phyloP scores from a whole-genome alignment of 768 basidiomycete genomes.

The Solioccasus polychromus region DNA sequence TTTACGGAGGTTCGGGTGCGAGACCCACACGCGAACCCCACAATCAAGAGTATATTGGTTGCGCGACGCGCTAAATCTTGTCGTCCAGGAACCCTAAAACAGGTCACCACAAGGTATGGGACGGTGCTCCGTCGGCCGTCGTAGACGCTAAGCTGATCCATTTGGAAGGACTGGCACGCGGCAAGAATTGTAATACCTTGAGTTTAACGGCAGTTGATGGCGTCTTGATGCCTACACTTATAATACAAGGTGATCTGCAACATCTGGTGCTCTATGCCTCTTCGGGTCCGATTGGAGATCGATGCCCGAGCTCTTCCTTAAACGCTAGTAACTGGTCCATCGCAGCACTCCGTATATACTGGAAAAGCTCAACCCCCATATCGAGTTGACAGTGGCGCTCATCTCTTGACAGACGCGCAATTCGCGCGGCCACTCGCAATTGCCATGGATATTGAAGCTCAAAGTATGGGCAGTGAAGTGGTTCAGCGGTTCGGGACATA shows the following conservation, averaged over 20 bases:
- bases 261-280: neutral
- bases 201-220: neutral
- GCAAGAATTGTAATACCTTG: neutral
- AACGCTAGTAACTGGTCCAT: too few relatives aligned
- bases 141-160: neutral
- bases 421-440: neutral
- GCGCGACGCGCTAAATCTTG: neutral
- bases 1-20: slow-evolving; percentile 7
- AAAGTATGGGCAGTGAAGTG: neutral
- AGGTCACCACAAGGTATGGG: slow-evolving; percentile 1
- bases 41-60: slow-evolving; percentile 3
- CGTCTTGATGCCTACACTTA: neutral
- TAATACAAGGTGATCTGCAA: neutral
- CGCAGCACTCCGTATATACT: too few relatives aligned
- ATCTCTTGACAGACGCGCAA: neutral
- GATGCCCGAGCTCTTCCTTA: neutral
- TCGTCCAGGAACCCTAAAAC: neutral
- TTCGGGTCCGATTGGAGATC: neutral
- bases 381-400: slow-evolving; percentile 4
- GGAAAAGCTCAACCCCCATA: too few relatives aligned
- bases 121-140: neutral
- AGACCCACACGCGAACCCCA: slow-evolving; percentile 2
- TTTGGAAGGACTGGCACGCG: slow-evolving; percentile 4
- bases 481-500: neutral
- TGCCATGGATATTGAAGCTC: neutral